Evolutionary conservation across 2,329 filamentous ascomycete genomes (phyloP), one percentile per base, ranked within the genome.

Genomic region (Cercospora sp.): DNA sequence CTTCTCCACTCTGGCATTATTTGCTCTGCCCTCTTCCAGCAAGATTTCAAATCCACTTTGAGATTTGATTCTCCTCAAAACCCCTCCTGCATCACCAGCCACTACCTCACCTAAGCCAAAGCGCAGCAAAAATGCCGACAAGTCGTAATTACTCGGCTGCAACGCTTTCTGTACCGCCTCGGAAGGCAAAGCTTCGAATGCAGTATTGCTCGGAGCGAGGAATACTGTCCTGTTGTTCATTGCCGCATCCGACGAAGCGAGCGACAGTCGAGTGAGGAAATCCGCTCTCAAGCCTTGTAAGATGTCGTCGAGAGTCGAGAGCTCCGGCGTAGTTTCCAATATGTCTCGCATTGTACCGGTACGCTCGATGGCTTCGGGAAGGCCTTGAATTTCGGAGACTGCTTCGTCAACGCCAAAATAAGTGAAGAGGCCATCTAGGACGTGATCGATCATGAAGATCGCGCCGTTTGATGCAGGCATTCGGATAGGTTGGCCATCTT

Each of bases 381-480:
- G 53, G 3, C 16, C 26, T 8, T 34, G 34, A 13, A 24, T 13
- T 6, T 16, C 57, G 12, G 34, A 28, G 5, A 8, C 24, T 24
- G 49, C 5, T 28, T 53, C 49, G 24, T 60, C 58, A 5, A 37
- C 24, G 43, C 70, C 70, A 18, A 72, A 69, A 28, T 72, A 72
- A 3, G 68, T 70, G 6, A 61, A 26, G 9, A 68, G 53, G 7
- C 57, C 51, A n/a, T 69, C 69, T 0, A 72, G 55, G 9, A 68
- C 13, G 3, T 55, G 21, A 34, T 70, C 69, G 53, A 72, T 69
- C 10, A 64, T 61, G 65, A 61, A 72, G 5, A 72, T 49, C 6
- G 53, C 55, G 13, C 69, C 70, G n/a, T 72, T 72, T 3, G 59
- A 69, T 18, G 70, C 70, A 5, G 65, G 59, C 1, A 70, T 49